Conservation (phyloP, 2,329 filamentous ascomycete genomes). For the Xylariaceae sp. region DNA sequence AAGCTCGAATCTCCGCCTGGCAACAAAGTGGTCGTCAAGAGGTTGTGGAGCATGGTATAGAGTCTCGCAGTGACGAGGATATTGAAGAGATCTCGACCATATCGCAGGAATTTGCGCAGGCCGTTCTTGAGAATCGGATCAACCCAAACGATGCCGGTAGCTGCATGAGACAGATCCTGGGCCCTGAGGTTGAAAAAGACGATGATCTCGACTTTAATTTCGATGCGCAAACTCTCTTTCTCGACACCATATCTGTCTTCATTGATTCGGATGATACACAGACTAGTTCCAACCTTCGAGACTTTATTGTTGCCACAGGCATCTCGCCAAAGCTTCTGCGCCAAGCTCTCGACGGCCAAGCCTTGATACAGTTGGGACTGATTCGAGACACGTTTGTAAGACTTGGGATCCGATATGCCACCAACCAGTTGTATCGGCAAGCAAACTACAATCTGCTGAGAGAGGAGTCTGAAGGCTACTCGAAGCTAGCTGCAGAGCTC, state of each 20-base stretch:
- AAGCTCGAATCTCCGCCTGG: conserved; percentile 67
- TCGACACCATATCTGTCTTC: conserved; percentile 78
- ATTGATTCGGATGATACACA: conserved; percentile 62
- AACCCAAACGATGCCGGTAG: conserved; percentile 64
- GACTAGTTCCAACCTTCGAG: conserved; percentile 50
- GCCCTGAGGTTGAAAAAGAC: conserved; percentile 47
- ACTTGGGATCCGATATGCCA: conserved; percentile 83
- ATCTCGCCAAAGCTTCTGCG: conserved; percentile 72
- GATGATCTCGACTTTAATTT: conserved; percentile 43
- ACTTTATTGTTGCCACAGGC: conserved; percentile 67
- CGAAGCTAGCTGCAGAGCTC: conserved; percentile 91
- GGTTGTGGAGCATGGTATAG: conserved; percentile 60
- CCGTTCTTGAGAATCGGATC: conserved; percentile 66
- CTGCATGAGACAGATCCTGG: conserved; percentile 70
- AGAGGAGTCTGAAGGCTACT: conserved; percentile 95
- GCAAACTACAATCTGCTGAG: conserved; percentile 94
- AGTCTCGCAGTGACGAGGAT: conserved; percentile 65
- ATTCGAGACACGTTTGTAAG: conserved; percentile 81
- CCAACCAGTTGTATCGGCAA: conserved; percentile 89
- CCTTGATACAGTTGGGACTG: conserved; percentile 72
- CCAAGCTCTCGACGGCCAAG: conserved; percentile 72
- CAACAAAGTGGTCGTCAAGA: conserved; percentile 59
- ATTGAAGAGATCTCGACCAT: conserved; percentile 64
- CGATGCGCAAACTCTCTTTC: conserved; percentile 66
- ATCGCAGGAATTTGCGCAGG: conserved; percentile 80